A percentile compares a stretch with the other conserved stretches of the same genome.
Conservation (phyloP, 1,284 basidiomycete genomes). For the Cryptococcus sp. region DNA sequence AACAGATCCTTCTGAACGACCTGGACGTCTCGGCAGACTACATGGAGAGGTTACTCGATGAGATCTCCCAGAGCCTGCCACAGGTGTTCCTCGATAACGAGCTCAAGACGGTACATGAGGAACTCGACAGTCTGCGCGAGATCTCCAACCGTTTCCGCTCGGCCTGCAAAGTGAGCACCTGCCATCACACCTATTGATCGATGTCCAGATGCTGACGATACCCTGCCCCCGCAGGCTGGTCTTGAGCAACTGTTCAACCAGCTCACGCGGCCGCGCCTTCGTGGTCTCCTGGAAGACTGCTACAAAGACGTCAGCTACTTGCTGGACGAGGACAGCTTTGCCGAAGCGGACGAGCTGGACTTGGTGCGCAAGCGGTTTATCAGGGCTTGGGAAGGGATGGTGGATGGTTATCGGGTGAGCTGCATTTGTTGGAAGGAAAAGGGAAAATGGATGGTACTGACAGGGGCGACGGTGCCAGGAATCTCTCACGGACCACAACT, state of each 20-base stretch:
- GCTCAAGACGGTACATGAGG: constrained; percentile 42
- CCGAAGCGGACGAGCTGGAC: constrained; percentile 78
- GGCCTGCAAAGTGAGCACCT: constrained; percentile 60
- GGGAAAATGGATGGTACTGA: not conserved
- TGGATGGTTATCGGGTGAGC: constrained; percentile 77
- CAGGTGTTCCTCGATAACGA: constrained; percentile 70
- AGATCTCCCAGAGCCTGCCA: constrained; percentile 59
- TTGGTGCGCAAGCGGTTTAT: constrained; percentile 81
- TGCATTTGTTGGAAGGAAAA: not conserved
- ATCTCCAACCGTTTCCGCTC: constrained; percentile 64
- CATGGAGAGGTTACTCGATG: constrained; percentile 72
- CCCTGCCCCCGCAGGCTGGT: constrained; percentile 58
- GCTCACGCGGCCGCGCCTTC: constrained; percentile 76
- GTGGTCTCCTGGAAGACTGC: constrained; percentile 76
- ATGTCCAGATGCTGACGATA: not conserved
- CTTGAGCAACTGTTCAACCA: constrained; percentile 94
- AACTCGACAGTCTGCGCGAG: constrained; percentile 35
- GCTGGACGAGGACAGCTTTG: constrained; percentile 82
- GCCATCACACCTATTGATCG: constrained; percentile 7
- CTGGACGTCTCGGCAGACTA: constrained; percentile 82
- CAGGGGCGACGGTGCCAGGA: constrained; percentile 56
- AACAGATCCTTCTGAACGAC: constrained; percentile 79
- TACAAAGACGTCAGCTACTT: constrained; percentile 87
- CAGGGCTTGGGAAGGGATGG: constrained; percentile 72
- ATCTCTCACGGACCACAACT: constrained; percentile 81